Percentiles rank a stretch among this genome's conserved stretches.
Evolutionary conservation across 495 filamentous ascomycete species (phyloP).

Genomic region (Penicillium argentinense): DNA sequence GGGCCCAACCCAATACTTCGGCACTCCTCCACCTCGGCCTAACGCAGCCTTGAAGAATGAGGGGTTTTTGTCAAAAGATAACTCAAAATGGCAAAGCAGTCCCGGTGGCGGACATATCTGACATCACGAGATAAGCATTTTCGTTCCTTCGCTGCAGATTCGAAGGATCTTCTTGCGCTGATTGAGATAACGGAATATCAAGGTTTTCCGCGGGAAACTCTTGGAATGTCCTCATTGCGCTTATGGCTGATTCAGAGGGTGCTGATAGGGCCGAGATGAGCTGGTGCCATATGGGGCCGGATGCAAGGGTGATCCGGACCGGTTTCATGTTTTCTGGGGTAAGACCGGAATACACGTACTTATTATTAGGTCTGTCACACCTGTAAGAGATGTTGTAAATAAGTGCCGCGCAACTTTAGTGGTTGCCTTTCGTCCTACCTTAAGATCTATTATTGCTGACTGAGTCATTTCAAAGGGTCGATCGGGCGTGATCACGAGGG

Average conservation of each 20-base stretch:
- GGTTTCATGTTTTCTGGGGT: conserved; percentile 6
- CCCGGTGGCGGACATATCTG: conserved; percentile 5
- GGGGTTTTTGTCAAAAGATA: background rate
- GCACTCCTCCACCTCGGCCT: too few relatives aligned
- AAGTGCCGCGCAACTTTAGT: too few relatives aligned
- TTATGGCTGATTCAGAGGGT: background rate
- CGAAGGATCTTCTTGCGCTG: background rate
- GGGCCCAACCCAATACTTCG: background rate
- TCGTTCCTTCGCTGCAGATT: too few relatives aligned
- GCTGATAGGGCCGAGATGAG: background rate
- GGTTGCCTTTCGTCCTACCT: too few relatives aligned
- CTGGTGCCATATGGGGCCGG: background rate
- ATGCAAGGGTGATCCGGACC: conserved; percentile 5
- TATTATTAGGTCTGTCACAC: too few relatives aligned
- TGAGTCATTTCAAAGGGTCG: too few relatives aligned
- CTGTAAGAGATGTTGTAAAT: too few relatives aligned
- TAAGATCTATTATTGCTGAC: too few relatives aligned
- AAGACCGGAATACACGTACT: conserved; percentile 1
- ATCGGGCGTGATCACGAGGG: too few relatives aligned
- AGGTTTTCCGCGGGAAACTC: conserved; percentile 25
- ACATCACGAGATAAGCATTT: conserved; percentile 1
- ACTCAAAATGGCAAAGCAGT: conserved; percentile 18
- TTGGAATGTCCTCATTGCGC: background rate
- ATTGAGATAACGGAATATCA: background rate
- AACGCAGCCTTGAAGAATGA: too few relatives aligned